Evolutionary conservation across 768 basidiomycete species (phyloP), one percentile per base, ranked within the genome.

Genomic region (Amanita inopinata): DNA sequence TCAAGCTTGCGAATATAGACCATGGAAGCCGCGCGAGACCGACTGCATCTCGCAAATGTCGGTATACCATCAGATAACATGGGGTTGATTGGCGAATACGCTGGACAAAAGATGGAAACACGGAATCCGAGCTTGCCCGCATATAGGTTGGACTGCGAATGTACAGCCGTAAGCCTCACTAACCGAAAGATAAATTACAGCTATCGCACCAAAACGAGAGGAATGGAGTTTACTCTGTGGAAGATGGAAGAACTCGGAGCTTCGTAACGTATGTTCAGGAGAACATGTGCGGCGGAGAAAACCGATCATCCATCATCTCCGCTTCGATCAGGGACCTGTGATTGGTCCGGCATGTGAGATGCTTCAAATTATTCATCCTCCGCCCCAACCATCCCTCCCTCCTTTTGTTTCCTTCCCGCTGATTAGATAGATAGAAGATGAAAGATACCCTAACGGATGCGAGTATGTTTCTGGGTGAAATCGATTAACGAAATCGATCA

Each of bases 371-470:
- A n/a, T 22, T 33, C 20, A n/a, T 32, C 9, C 40, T 33, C 44
- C 38, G 44, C 38, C 22, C 18, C 15, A 31, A 14, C 27, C 27
- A 18, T 23, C 7, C 33, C 27, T 4, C n/a, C 22, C 32, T 24
- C 45, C 11, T 22, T 20, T 36, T 18, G 19, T 25, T 4, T 38
- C 23, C 30, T n/a, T 24, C n/a, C 30, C 30, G n/a, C 22, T 37
- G 34, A 43, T 43, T 39, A 32, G 33, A 42, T 38, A 40, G 25
- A 15, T 24, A 41, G 54, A 40, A 23, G n/a, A 82, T 83, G 80
- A 83, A 80, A 57, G 66, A 80, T 49, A 63, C 65, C 20, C 58
- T 81, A 43, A 69, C 66, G 50, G 76, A 84, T 58, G 80, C 83
- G 9, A 85, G 83, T 83, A 59, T 54, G 79, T 70, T 42, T 19